Percentiles rank a stretch among this genome's conserved stretches.
These are phyloP conservation scores for Thoreauomyces humboldtii DNA, from an alignment of 192 early-diverging fungal species.

Conservation along the genomic window DNA sequence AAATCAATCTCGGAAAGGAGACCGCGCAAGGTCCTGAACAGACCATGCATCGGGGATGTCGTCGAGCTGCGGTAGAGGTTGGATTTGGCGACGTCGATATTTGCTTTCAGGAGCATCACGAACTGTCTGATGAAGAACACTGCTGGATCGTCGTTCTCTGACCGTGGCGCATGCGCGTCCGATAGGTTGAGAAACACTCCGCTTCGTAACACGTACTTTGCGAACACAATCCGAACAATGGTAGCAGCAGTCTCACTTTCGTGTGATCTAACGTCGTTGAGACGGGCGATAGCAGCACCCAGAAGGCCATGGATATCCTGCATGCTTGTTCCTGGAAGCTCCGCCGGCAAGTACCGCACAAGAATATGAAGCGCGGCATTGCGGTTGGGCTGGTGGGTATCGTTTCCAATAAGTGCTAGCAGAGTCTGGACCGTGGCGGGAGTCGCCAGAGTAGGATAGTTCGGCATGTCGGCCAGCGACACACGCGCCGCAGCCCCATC, in stretches of 20 bases:
- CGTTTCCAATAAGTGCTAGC: slow-evolving; percentile 26
- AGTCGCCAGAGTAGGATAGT: slow-evolving; percentile 16
- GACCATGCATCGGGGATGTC: slow-evolving; percentile 54
- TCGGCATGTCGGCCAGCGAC: slow-evolving; percentile 19
- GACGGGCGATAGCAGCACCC: slow-evolving; percentile 48
- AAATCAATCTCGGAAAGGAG: slow-evolving; percentile 29
- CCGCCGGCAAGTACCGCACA: slow-evolving; percentile 54
- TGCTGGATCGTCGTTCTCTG: neutral
- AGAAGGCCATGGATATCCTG: slow-evolving; percentile 53
- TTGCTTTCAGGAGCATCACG: slow-evolving; percentile 46
- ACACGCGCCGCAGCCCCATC: neutral
- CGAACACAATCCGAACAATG: slow-evolving; percentile 73
- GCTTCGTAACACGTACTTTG: slow-evolving; percentile 62
- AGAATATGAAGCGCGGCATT: slow-evolving; percentile 70
- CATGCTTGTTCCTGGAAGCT: slow-evolving; percentile 52
- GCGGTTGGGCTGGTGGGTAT: slow-evolving; percentile 75
- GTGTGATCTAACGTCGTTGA: slow-evolving; percentile 53
- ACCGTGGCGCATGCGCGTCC: no score
- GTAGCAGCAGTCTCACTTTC: slow-evolving; percentile 85
- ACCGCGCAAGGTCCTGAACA: slow-evolving; percentile 56
- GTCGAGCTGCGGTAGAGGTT: slow-evolving; percentile 52
- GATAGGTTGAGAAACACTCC: neutral
- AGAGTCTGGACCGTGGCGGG: slow-evolving; percentile 16
- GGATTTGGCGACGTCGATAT: slow-evolving; percentile 42
- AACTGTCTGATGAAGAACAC: slow-evolving; percentile 50